phyloP scores from a whole-genome alignment of 2,329 filamentous ascomycete genomes.

The Penicillium sp. region DNA sequence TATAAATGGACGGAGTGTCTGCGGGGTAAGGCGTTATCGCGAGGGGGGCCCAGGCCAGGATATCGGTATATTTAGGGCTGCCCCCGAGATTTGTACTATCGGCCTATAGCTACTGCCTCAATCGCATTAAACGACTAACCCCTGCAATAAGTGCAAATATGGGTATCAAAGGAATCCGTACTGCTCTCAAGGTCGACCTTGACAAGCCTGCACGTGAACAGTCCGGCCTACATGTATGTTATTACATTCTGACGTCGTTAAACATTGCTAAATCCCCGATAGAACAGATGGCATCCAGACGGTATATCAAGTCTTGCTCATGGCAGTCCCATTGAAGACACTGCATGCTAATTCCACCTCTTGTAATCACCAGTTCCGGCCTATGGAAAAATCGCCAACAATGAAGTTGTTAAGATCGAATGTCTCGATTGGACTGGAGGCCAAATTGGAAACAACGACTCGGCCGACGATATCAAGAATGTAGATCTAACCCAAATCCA shows the following conservation, averaged over 20 bases:
- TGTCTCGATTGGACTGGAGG: constrained; percentile 78
- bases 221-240: constrained; percentile 65
- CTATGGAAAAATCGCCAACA: constrained; percentile 69
- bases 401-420: constrained; percentile 89
- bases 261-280: neutral
- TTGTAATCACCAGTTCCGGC: constrained; percentile 61
- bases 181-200: constrained; percentile 69
- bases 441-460: constrained; percentile 85
- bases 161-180: constrained; percentile 57
- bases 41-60: neutral
- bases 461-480: constrained; percentile 80
- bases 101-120: neutral
- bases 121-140: neutral
- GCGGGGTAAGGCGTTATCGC: constrained; percentile 6
- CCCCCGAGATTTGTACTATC: neutral
- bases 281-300: constrained; percentile 94
- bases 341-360: neutral
- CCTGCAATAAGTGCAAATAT: constrained; percentile 21
- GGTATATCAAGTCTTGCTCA: constrained; percentile 51
- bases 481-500: constrained; percentile 82
- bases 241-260: constrained; percentile 7
- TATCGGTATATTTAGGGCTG: neutral
- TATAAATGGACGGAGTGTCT: neutral
- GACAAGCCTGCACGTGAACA: constrained; percentile 70
- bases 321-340: neutral